These are phyloP conservation scores for Borovskyia barvae DNA, from an alignment of 208 protist genomes.

Conservation along the genomic window DNA sequence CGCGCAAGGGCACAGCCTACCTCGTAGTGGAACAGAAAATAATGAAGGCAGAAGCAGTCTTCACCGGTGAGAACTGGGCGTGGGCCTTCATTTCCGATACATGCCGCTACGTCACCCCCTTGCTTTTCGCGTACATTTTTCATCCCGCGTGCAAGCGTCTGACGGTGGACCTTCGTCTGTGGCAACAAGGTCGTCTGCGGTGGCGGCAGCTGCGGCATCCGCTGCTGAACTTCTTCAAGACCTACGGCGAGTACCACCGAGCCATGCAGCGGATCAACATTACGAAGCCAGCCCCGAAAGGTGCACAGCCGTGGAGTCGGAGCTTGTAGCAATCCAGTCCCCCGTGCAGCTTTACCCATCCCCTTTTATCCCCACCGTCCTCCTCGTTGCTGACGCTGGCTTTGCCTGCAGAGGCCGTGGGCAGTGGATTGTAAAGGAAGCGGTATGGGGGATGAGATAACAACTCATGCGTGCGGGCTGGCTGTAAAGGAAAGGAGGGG, in stretches of 20 bases:
- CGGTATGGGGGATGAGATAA: too few species aligned
- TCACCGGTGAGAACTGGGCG: slow-evolving; percentile 87
- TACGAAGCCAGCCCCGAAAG: slow-evolving; percentile 69
- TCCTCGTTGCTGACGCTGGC: too few species aligned
- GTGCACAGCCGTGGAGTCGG: slow-evolving; percentile 69
- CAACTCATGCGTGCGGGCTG: too few species aligned
- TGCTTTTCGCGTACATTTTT: slow-evolving; percentile 70
- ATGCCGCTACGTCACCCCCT: slow-evolving; percentile 71
- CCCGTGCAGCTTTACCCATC: too few species aligned
- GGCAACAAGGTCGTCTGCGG: slow-evolving; percentile 60
- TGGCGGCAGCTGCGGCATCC: slow-evolving; percentile 84
- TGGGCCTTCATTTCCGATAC: slow-evolving; percentile 89
- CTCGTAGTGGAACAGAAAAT: slow-evolving; percentile 86
- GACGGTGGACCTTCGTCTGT: slow-evolving; percentile 60
- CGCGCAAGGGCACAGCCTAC: slow-evolving; percentile 54
- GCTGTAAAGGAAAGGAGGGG: too few species aligned
- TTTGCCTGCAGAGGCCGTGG: too few species aligned
- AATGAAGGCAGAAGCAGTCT: slow-evolving; percentile 81
- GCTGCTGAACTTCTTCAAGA: slow-evolving; percentile 84
- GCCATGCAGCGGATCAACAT: slow-evolving; percentile 78
- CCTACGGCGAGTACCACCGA: slow-evolving; percentile 81
- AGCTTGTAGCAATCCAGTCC: too few species aligned
- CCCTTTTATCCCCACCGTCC: too few species aligned
- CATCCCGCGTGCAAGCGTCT: slow-evolving; percentile 72
- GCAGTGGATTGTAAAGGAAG: too few species aligned